Evolutionary conservation across 805 yeast genomes (phyloP), one percentile per base, ranked within the genome.

Genomic region (Nakazawaea ambrosiae): DNA sequence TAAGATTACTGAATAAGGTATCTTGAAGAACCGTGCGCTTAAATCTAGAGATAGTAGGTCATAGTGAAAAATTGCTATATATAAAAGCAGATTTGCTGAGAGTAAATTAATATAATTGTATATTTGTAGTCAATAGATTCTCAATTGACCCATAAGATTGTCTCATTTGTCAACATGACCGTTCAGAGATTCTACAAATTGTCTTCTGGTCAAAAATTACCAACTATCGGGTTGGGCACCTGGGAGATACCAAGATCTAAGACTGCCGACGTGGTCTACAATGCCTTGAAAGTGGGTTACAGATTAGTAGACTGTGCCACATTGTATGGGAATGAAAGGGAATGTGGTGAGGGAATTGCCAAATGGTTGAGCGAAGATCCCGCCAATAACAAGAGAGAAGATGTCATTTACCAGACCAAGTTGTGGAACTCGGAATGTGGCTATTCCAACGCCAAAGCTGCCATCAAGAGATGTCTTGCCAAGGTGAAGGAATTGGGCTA

Each of bases 351-450:
- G 26, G 79, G 78, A 3, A 68, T 73, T 9, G 14, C 37, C 9
- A 45, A 58, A 27, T 70, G 69, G 65, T 31, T 70, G 3, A 37
- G 51, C 3, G 63, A 63, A 22, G 57, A 57, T 33, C 65, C 68
- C 0, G 33, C 40, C 3, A 41, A 53, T 46, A 51, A 61, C 39
- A 70, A 64, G 42, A 60, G 81, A 37, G 66, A 62, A 30, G 78
- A 73, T 20, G 70, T 77, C 8, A 70, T 65, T 43, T 75, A 81
- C 57, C 78, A 87, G 8, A 78, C 92, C 4, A 85, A 85, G 51
- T 51, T 83, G 16, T 81, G 90, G 90, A 75, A 80, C 48, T 64
- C 67, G 31, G 73, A 76, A 44, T 73, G 74, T 42, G 84, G 85
- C 0, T 77, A 79, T 50, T 53, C 58, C 0, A 59, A 63, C 16